These are phyloP conservation scores for Eucalyptus marginata DNA, from an alignment of 345 rosid species.

Conservation along the genomic window DNA sequence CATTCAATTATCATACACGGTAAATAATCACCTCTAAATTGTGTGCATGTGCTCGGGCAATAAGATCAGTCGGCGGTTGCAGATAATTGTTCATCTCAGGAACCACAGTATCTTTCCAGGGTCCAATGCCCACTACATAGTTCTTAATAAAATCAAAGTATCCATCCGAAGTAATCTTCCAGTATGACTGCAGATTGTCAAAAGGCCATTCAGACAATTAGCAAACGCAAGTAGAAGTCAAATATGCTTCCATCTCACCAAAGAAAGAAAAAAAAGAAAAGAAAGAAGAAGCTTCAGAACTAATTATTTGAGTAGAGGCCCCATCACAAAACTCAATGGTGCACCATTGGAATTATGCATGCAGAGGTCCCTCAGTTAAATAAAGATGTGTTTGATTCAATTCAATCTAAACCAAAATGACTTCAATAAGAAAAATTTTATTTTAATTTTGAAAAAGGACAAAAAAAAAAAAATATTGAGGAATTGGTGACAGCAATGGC, in stretches of 20 bases:
- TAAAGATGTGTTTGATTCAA: not conserved
- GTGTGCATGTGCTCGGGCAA: conserved; percentile 71
- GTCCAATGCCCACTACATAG: conserved; percentile 89
- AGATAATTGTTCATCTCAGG: conserved; percentile 50
- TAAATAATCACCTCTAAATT: conserved; percentile 51
- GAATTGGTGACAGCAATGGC: not conserved
- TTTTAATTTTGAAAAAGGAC: not conserved
- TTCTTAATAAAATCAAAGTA: conserved; percentile 66
- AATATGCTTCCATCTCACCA: not conserved
- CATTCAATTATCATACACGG: not conserved
- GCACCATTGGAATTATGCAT: not conserved
- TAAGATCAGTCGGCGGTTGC: conserved; percentile 70
- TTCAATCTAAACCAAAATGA: not conserved
- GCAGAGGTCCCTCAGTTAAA: not conserved
- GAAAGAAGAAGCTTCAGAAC: not conserved
- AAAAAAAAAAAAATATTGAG: not conserved
- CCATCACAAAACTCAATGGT: not conserved
- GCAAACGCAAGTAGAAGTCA: not conserved
- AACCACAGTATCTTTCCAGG: conserved; percentile 91
- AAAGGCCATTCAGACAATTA: not conserved
- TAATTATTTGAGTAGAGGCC: not conserved
- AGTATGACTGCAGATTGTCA: conserved; percentile 56
- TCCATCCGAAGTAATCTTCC: conserved; percentile 72
- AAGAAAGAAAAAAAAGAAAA: fast-evolving
- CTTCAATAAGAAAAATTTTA: not conserved